A percentile compares a stretch with the other conserved stretches of the same genome.
phyloP scores from a whole-genome alignment of 768 basidiomycete species.

The Boletus coccyginus region DNA sequence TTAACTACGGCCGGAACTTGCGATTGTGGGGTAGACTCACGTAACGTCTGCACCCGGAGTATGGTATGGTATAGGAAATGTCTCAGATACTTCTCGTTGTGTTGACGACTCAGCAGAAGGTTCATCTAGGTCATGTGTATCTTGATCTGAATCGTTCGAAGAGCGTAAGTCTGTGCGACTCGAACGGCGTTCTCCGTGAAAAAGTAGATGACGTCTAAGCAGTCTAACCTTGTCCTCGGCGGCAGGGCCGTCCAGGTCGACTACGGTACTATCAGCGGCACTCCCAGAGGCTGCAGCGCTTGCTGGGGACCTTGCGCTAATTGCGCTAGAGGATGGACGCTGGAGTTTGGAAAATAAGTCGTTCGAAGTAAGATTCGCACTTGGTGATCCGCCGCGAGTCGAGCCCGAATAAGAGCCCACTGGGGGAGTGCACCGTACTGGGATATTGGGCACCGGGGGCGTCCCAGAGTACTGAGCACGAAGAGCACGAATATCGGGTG shows the following conservation, averaged over 20 bases:
- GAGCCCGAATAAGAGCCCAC: conserved; percentile 11
- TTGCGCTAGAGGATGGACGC: conserved; percentile 35
- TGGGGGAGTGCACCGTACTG: conserved; percentile 55
- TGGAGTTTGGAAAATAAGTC: conserved; percentile 15
- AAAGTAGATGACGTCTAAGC: conserved; percentile 76
- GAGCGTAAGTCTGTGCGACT: conserved; percentile 24
- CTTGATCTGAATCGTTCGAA: conserved; percentile 23
- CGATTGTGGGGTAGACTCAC: conserved; percentile 48
- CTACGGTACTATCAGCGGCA: conserved; percentile 29
- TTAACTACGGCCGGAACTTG: conserved; percentile 15
- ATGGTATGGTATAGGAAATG: conserved; percentile 87
- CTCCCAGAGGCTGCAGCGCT: conserved; percentile 27
- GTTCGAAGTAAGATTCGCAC: not conserved
- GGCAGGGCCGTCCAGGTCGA: conserved; percentile 58
- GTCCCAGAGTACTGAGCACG: conserved; percentile 65
- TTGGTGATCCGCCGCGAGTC: conserved; percentile 10
- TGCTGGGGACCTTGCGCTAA: conserved; percentile 36
- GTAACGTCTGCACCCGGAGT: conserved; percentile 89
- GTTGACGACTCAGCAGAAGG: conserved; percentile 25
- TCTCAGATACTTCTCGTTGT: conserved; percentile 52
- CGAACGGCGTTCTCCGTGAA: conserved; percentile 54
- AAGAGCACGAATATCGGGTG: conserved; percentile 63
- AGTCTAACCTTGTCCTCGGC: conserved; percentile 85
- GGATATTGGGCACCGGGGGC: conserved; percentile 49
- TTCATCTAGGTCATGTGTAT: conserved; percentile 11